Percentiles rank a stretch among this genome's conserved stretches.
Evolutionary conservation across 2,329 filamentous ascomycete genomes (phyloP).

Genomic region (Ophiostoma ulmi): DNA sequence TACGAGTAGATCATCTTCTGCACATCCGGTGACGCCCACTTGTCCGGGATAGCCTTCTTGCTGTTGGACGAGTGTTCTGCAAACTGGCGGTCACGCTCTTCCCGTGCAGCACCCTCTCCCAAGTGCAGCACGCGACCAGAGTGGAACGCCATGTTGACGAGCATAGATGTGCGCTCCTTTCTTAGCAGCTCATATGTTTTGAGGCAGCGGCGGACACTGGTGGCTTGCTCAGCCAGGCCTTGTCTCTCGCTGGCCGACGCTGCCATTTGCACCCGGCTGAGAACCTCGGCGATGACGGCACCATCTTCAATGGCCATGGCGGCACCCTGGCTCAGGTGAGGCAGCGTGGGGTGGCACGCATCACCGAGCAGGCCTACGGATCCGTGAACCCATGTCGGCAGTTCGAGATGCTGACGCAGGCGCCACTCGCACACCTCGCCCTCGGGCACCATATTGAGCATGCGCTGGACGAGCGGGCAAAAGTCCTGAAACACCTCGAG

Average conservation of each 20-base stretch:
- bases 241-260: neutral
- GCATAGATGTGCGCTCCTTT: conserved; percentile 49
- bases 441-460: conserved; percentile 57
- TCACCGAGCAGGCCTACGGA: conserved; percentile 57
- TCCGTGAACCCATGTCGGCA: conserved; percentile 55
- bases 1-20: conserved; percentile 62
- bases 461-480: conserved; percentile 53
- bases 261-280: conserved; percentile 36
- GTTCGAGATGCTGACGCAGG: conserved; percentile 52
- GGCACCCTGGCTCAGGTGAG: conserved; percentile 62
- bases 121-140: conserved; percentile 53
- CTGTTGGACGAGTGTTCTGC: conserved; percentile 43
- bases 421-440: conserved; percentile 62
- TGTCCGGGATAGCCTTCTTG: conserved; percentile 55
- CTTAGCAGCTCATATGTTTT: conserved; percentile 52
- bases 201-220: conserved; percentile 45
- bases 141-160: conserved; percentile 51
- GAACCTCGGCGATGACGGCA: conserved; percentile 52
- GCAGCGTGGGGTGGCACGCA: conserved; percentile 62
- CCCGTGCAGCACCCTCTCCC: conserved; percentile 53
- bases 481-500: conserved; percentile 57
- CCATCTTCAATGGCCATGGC: conserved; percentile 66
- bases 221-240: conserved; percentile 25
- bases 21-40: conserved; percentile 66
- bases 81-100: conserved; percentile 55